Evolutionary conservation across 805 yeast genomes (phyloP).

Genomic region (Saccharomycopsis microspora): DNA sequence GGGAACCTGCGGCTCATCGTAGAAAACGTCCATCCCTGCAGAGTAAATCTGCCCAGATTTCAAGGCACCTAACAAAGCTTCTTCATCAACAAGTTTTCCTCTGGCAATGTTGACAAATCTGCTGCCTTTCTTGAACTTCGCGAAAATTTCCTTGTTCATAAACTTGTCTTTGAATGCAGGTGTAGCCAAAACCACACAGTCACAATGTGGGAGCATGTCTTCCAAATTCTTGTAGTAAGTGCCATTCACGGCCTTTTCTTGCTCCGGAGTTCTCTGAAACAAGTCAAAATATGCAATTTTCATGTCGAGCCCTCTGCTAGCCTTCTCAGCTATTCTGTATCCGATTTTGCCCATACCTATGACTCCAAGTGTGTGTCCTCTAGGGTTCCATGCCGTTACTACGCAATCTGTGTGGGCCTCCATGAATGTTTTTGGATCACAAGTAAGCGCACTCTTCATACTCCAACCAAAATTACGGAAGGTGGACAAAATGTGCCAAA

Average conservation of each 20-base stretch:
- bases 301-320: slow-evolving; percentile 19
- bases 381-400: slow-evolving; percentile 19
- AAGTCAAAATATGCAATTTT: slow-evolving; percentile 16
- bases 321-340: slow-evolving; percentile 22
- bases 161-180: slow-evolving; percentile 16
- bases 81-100: slow-evolving; percentile 71
- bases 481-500: slow-evolving; percentile 13
- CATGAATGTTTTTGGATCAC: slow-evolving; percentile 1
- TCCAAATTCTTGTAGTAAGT: slow-evolving; percentile 19
- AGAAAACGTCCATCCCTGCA: slow-evolving; percentile 69
- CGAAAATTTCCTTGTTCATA: slow-evolving; percentile 48
- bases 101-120: slow-evolving; percentile 64
- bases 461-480: slow-evolving; percentile 13
- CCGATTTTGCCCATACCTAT: slow-evolving; percentile 27
- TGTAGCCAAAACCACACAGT: slow-evolving; percentile 20
- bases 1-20: slow-evolving; percentile 55
- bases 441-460: slow-evolving; percentile 6
- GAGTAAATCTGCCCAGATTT: slow-evolving; percentile 55
- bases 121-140: slow-evolving; percentile 14
- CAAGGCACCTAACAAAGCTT: slow-evolving; percentile 41
- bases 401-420: slow-evolving; percentile 11
- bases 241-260: slow-evolving; percentile 12
- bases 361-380: slow-evolving; percentile 24
- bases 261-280: slow-evolving; percentile 5
- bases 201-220: slow-evolving; percentile 21